phyloP scores from a whole-genome alignment of 2,329 filamentous ascomycete species.

The Colletotrichum tabaci region DNA sequence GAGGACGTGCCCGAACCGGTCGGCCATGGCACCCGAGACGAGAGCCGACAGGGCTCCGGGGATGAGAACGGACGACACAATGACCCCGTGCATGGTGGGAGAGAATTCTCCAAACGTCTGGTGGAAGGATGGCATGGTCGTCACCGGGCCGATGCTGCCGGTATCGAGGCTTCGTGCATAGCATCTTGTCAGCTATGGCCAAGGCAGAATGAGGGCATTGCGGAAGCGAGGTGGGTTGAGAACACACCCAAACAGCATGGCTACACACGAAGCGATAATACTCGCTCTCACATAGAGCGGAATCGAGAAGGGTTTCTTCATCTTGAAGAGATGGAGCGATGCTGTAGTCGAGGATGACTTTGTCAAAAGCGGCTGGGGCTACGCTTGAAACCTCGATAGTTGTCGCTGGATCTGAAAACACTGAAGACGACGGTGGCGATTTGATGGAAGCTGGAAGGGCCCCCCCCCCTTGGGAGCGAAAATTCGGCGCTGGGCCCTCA shows the following conservation, averaged over 20 bases:
- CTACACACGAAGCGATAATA: constrained; percentile 49
- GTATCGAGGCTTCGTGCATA: constrained; percentile 52
- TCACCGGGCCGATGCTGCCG: constrained; percentile 72
- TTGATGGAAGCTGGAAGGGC: neutral
- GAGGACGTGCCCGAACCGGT: constrained; percentile 67
- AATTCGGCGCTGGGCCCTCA: constrained; percentile 1
- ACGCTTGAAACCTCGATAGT: neutral
- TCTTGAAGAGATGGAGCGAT: neutral
- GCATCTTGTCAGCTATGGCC: neutral
- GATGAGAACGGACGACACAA: constrained; percentile 73
- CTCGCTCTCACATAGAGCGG: constrained; percentile 51
- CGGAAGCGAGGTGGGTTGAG: neutral
- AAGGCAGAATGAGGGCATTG: neutral
- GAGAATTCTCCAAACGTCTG: constrained; percentile 66
- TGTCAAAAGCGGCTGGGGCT: neutral
- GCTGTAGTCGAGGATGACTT: neutral
- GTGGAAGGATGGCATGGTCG: constrained; percentile 68
- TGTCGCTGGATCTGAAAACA: neutral
- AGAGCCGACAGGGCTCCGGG: constrained; percentile 73
- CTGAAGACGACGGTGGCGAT: neutral
- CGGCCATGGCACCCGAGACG: constrained; percentile 69
- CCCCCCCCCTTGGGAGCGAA: neutral
- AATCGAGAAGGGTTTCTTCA: constrained; percentile 18
- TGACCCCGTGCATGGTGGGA: constrained; percentile 69
- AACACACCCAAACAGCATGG: constrained; percentile 51